Evolutionary conservation across 2,329 filamentous ascomycete genomes (phyloP).

Genomic region (Xylaria sp.): DNA sequence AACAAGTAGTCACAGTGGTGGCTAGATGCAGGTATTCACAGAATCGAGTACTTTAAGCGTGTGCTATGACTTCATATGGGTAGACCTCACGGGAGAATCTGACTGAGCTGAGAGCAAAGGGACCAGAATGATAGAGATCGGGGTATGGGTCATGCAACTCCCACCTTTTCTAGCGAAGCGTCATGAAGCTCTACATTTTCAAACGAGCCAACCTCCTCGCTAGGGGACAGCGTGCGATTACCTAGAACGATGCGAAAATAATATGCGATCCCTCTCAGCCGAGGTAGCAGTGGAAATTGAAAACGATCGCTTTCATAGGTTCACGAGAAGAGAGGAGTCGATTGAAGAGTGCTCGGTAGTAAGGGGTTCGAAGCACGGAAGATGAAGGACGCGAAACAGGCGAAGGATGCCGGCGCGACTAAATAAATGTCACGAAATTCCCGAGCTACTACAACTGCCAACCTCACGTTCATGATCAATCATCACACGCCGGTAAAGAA

Average conservation of each 20-base stretch:
- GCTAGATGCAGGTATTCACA: no score
- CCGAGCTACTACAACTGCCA: background rate
- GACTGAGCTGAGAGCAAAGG: no score
- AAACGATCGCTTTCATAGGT: background rate
- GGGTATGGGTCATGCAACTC: no score
- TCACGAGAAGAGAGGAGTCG: slow-evolving; percentile 3
- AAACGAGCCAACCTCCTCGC: no score
- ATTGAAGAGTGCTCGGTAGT: no score
- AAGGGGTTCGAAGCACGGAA: no score
- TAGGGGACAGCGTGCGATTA: no score
- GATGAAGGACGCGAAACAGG: background rate
- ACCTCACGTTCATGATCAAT: background rate
- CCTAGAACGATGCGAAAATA: background rate
- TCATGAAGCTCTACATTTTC: no score
- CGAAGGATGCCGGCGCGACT: background rate
- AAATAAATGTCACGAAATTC: background rate
- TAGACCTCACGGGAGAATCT: background rate
- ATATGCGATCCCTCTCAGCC: background rate
- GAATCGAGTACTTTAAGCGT: no score
- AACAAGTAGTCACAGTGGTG: no score
- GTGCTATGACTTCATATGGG: background rate
- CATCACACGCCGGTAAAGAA: background rate
- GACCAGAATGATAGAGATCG: no score
- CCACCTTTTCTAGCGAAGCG: no score
- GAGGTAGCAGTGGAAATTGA: background rate